Percentiles rank a stretch among this genome's conserved stretches.
Conservation (phyloP, 371 early-diverging fungal species). For the Zychaea mexicana region DNA sequence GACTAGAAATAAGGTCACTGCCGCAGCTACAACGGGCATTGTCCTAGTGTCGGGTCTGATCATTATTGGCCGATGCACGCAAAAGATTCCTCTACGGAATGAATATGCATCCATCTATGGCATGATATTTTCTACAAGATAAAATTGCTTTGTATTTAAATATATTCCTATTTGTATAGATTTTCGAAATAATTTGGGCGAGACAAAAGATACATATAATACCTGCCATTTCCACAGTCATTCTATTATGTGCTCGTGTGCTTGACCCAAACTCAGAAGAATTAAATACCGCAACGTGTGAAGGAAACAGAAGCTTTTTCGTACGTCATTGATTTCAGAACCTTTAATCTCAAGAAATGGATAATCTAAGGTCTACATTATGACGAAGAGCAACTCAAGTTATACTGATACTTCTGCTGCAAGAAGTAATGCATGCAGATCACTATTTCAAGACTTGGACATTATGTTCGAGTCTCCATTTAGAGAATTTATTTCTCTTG, state of each 20-base stretch:
- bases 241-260: no score
- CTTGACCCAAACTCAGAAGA: neutral
- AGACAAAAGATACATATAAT: no score
- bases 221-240: no score
- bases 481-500: no score
- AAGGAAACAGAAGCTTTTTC: neutral
- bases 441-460: neutral
- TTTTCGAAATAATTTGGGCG: no score
- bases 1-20: neutral
- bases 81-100: slow-evolving; percentile 44
- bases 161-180: neutral
- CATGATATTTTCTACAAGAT: slow-evolving; percentile 11
- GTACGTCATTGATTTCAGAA: neutral
- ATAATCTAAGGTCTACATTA: neutral
- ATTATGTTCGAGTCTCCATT: neutral
- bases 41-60: slow-evolving; percentile 29
- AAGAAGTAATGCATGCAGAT: neutral
- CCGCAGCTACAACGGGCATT: slow-evolving; percentile 20
- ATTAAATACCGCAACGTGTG: neutral
- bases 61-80: slow-evolving; percentile 29
- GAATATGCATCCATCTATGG: slow-evolving; percentile 43
- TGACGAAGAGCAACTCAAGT: slow-evolving; percentile 1
- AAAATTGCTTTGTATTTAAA: neutral
- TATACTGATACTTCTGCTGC: slow-evolving; percentile 3
- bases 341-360: neutral